phyloP scores from a whole-genome alignment of 495 filamentous ascomycete species.

The Mytilinidion resinicola region DNA sequence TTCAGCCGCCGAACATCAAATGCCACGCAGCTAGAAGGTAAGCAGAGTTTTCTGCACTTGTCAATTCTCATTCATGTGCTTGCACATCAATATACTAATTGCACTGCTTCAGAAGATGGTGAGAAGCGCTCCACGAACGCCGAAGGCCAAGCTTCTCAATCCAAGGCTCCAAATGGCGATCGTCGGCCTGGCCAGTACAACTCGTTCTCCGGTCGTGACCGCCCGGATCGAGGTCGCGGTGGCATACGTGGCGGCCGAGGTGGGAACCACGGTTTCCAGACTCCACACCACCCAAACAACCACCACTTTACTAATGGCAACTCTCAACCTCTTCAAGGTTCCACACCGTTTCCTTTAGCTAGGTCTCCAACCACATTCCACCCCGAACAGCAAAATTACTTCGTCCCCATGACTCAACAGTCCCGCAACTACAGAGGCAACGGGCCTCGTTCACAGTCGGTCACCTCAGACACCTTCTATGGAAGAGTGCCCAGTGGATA shows the following conservation, averaged over 20 bases:
- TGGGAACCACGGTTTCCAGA: conserved; percentile 16
- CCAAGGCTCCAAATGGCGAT: conserved; percentile 8
- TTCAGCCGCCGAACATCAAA: conserved; percentile 31
- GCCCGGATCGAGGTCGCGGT: conserved; percentile 20
- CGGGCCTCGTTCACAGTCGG: conserved; percentile 31
- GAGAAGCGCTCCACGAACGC: conserved; percentile 6
- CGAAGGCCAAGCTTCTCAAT: conserved; percentile 11
- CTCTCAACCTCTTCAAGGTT: conserved; percentile 5
- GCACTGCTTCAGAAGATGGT: conserved; percentile 11
- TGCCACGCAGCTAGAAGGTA: conserved; percentile 31
- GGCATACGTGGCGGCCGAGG: conserved; percentile 28
- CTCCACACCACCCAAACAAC: conserved; percentile 8
- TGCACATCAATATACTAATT: background rate
- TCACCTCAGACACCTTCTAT: conserved; percentile 32
- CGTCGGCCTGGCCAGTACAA: conserved; percentile 7
- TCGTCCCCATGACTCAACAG: conserved; percentile 2
- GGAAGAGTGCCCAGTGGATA: conserved; percentile 21
- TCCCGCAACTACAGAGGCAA: conserved; percentile 22
- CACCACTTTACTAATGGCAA: conserved; percentile 27
- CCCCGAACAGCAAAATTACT: conserved; percentile 21
- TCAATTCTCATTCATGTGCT: background rate
- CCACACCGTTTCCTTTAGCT: conserved; percentile 12
- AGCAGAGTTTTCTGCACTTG: background rate
- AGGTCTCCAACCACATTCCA: conserved; percentile 20
- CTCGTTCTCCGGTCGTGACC: conserved; percentile 23